A percentile compares a stretch with the other conserved stretches of the same genome.
These are phyloP conservation scores for Daedalea quercina DNA, from an alignment of 768 basidiomycete species.

Conservation along the genomic window DNA sequence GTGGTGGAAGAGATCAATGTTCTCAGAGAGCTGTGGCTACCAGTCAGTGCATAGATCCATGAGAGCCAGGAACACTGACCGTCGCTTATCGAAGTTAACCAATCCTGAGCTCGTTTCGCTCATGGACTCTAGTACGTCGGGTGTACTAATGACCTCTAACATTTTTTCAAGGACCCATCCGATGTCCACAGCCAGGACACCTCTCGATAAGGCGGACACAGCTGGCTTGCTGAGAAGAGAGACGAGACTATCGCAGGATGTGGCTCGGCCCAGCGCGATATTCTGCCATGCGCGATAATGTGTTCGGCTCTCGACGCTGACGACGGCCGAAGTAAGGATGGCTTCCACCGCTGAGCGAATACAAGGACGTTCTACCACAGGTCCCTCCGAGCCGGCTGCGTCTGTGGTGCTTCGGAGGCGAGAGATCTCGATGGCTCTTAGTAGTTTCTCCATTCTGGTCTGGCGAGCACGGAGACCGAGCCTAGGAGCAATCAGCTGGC, in stretches of 20 bases:
- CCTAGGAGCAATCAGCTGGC: slow-evolving; percentile 57
- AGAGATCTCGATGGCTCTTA: slow-evolving; percentile 70
- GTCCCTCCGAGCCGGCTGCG: slow-evolving; percentile 20
- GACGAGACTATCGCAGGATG: slow-evolving; percentile 52
- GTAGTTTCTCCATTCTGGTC: slow-evolving; percentile 62
- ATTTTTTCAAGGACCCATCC: slow-evolving; percentile 82
- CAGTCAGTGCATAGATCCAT: not conserved
- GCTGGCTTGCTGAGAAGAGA: slow-evolving; percentile 50
- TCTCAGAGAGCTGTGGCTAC: slow-evolving; percentile 49
- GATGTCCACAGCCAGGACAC: slow-evolving; percentile 63
- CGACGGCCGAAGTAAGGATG: slow-evolving; percentile 63
- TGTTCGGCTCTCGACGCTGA: slow-evolving; percentile 75
- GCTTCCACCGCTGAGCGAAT: slow-evolving; percentile 79
- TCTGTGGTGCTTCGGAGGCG: slow-evolving; percentile 51
- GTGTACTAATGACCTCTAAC: slow-evolving; percentile 69
- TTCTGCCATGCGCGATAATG: slow-evolving; percentile 76
- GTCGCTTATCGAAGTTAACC: slow-evolving; percentile 78
- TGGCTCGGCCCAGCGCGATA: slow-evolving; percentile 56
- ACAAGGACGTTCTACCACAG: slow-evolving; percentile 50
- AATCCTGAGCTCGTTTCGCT: slow-evolving; percentile 50
- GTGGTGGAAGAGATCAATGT: slow-evolving; percentile 54
- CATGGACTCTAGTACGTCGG: slow-evolving; percentile 57
- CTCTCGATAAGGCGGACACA: slow-evolving; percentile 37
- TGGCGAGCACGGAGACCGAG: slow-evolving; percentile 61
- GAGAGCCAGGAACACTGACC: slow-evolving; percentile 35